A percentile compares a stretch with the other conserved stretches of the same genome.
phyloP scores from a whole-genome alignment of 768 basidiomycete species.

The Mycena olivaceomarginata region DNA sequence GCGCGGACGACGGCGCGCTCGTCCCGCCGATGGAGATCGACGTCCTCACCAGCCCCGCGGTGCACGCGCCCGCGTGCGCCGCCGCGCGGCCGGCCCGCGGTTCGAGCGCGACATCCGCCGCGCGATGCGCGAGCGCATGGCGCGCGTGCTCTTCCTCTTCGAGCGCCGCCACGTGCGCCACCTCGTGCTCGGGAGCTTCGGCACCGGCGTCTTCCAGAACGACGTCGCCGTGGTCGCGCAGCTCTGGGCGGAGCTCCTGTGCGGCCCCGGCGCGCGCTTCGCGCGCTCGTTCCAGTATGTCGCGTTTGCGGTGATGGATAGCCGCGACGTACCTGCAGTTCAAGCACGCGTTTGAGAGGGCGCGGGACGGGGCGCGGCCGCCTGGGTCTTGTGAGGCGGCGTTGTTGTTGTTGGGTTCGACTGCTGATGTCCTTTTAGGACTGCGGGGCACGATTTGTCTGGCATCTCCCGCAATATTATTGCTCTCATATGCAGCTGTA shows the following conservation, averaged over 20 bases:
- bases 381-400: background rate
- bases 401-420: background rate
- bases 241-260: constrained; percentile 71
- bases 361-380: background rate
- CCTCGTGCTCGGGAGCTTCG: constrained; percentile 73
- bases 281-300: constrained; percentile 66
- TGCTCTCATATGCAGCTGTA: no score
- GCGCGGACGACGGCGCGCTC: constrained; percentile 77
- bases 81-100: constrained; percentile 14
- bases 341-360: constrained; percentile 31
- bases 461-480: no score
- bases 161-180: constrained; percentile 66
- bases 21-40: constrained; percentile 76
- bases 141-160: constrained; percentile 68
- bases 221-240: constrained; percentile 64
- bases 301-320: constrained; percentile 72
- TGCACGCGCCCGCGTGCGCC: constrained; percentile 76
- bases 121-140: constrained; percentile 75
- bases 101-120: constrained; percentile 19
- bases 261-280: constrained; percentile 63
- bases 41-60: constrained; percentile 83
- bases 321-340: constrained; percentile 58
- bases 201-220: constrained; percentile 75
- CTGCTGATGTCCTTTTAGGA: background rate
- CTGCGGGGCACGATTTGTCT: no score